Percentiles rank a stretch among this genome's conserved stretches.
These are phyloP conservation scores for Fusarium pseudonygamai DNA, from an alignment of 2,329 filamentous ascomycete species.

Conservation along the genomic window DNA sequence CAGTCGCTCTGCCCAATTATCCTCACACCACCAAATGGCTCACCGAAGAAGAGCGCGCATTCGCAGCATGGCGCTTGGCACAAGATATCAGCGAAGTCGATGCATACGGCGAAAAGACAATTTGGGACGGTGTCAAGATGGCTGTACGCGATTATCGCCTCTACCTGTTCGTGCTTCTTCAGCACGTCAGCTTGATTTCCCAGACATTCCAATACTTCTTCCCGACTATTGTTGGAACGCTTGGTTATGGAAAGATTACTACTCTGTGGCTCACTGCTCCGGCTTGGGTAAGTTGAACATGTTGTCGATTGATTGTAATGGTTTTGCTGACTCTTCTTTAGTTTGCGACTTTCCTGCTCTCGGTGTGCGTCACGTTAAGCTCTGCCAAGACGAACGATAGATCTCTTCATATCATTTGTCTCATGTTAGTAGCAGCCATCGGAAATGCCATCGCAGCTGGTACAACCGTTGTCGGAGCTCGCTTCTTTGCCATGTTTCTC, in stretches of 20 bases:
- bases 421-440: slow-evolving; percentile 61
- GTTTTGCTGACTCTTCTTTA: no score
- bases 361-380: slow-evolving; percentile 63
- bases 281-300: no score
- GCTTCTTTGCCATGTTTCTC: slow-evolving; percentile 71
- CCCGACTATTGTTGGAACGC: slow-evolving; percentile 68
- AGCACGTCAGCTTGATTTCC: slow-evolving; percentile 61
- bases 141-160: slow-evolving; percentile 60
- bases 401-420: slow-evolving; percentile 63
- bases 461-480: slow-evolving; percentile 58
- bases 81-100: slow-evolving; percentile 60
- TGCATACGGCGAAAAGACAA: slow-evolving; percentile 46
- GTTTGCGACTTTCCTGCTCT: slow-evolving; percentile 63
- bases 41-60: slow-evolving; percentile 58
- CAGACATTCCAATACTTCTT: slow-evolving; percentile 74
- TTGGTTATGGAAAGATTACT: slow-evolving; percentile 64
- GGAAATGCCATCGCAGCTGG: slow-evolving; percentile 66
- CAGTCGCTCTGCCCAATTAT: slow-evolving; percentile 60
- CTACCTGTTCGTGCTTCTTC: slow-evolving; percentile 63
- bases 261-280: slow-evolving; percentile 68
- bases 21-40: slow-evolving; percentile 64
- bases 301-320: no score
- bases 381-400: slow-evolving; percentile 64
- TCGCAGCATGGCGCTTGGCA: slow-evolving; percentile 62
- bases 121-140: slow-evolving; percentile 58